Percentiles rank a stretch among this genome's conserved stretches.
Evolutionary conservation across 495 filamentous ascomycete species (phyloP).

Genomic region (Clohesyomyces aquaticus): DNA sequence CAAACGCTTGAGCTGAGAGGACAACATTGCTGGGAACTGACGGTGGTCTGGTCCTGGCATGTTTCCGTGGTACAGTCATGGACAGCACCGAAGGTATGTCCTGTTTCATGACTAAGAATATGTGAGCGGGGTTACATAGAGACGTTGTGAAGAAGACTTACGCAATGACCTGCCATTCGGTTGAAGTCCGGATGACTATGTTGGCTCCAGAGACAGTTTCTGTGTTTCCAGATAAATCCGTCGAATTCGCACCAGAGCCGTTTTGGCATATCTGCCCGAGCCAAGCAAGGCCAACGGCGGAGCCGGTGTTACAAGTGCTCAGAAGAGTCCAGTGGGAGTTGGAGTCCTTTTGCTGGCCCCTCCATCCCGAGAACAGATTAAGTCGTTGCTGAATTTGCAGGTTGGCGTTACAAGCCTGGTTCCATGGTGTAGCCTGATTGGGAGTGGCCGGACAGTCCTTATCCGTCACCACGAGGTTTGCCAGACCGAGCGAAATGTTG

Average conservation of each 20-base stretch:
- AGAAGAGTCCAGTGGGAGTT: conserved; percentile 95
- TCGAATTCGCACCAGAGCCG: conserved; percentile 51
- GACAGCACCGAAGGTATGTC: conserved; percentile 94
- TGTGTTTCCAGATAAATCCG: conserved; percentile 51
- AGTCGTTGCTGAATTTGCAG: conserved; percentile 77
- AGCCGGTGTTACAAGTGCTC: conserved; percentile 79
- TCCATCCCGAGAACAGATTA: conserved; percentile 87
- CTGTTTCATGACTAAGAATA: conserved; percentile 70
- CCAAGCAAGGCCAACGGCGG: conserved; percentile 94
- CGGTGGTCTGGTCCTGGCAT: conserved; percentile 64
- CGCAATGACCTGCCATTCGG: conserved; percentile 95
- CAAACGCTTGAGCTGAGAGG: conserved; percentile 72
- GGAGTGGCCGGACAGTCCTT: conserved; percentile 67
- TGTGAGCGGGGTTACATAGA: not conserved
- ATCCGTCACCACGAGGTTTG: conserved; percentile 78
- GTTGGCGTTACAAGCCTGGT: conserved; percentile 66
- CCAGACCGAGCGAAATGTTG: conserved; percentile 89
- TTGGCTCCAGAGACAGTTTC: conserved; percentile 83
- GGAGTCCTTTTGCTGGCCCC: conserved; percentile 69
- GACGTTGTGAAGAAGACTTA: conserved; percentile 37
- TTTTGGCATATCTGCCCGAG: conserved; percentile 81
- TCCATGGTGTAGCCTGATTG: conserved; percentile 73
- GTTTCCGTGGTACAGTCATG: conserved; percentile 79
- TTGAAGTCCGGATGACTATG: conserved; percentile 80
- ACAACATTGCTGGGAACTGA: conserved; percentile 80